Evolutionary conservation across 768 basidiomycete species (phyloP).

Genomic region (Podaxis mareebaensis): DNA sequence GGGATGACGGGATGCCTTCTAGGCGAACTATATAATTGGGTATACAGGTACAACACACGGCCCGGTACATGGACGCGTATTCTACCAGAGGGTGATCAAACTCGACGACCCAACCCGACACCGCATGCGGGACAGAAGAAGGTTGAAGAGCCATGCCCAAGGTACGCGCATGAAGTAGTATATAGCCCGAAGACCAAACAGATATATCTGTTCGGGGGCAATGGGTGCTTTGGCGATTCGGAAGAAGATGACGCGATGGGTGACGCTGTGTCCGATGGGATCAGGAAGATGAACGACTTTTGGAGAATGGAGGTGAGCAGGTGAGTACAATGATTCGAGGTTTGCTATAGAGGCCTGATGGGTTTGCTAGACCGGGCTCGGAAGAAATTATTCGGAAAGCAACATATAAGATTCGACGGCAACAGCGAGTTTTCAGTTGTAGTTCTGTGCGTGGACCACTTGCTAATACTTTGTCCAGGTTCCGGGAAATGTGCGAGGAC

Average conservation of each 20-base stretch:
- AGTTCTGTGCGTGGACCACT: not conserved
- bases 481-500: slow-evolving; percentile 80
- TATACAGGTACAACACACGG: slow-evolving; percentile 59
- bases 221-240: slow-evolving; percentile 41
- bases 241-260: slow-evolving; percentile 11
- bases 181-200: slow-evolving; percentile 60
- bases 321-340: slow-evolving; percentile 36
- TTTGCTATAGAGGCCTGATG: not conserved
- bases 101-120: slow-evolving; percentile 15
- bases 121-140: slow-evolving; percentile 1
- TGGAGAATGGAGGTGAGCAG: slow-evolving; percentile 73
- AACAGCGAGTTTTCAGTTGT: slow-evolving; percentile 54
- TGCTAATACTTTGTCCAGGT: slow-evolving; percentile 41
- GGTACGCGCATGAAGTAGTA: slow-evolving; percentile 80
- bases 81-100: slow-evolving; percentile 34
- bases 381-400: slow-evolving; percentile 67
- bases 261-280: not conserved
- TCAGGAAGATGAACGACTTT: slow-evolving; percentile 59
- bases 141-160: slow-evolving; percentile 51
- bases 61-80: slow-evolving; percentile 71
- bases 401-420: slow-evolving; percentile 64
- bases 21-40: slow-evolving; percentile 61
- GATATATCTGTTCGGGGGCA: slow-evolving; percentile 77
- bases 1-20: slow-evolving; percentile 38
- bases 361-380: slow-evolving; percentile 48